Percentiles rank a stretch among this genome's conserved stretches.
phyloP scores from a whole-genome alignment of 345 rosid species.

The Orychophragmus violaceus region DNA sequence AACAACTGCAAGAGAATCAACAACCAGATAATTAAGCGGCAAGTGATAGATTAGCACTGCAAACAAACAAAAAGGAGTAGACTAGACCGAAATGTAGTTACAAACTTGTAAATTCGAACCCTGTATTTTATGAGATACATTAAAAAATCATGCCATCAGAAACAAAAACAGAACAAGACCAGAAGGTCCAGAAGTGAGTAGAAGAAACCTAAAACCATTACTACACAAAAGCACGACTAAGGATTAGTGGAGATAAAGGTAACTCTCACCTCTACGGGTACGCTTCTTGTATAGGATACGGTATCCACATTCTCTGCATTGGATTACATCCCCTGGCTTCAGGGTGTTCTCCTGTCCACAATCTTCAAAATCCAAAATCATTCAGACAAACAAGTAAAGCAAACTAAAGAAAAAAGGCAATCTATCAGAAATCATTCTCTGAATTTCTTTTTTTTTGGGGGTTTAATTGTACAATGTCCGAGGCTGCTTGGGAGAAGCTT shows the following conservation, averaged over 20 bases:
- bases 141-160: background rate
- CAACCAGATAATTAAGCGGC: background rate
- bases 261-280: conserved; percentile 61
- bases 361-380: conserved; percentile 29
- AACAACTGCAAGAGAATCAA: conserved; percentile 45
- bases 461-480: background rate
- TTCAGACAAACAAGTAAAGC: background rate
- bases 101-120: background rate
- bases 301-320: conserved; percentile 89
- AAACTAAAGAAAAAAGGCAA: background rate
- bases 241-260: background rate
- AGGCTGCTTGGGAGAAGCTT: conserved; percentile 21
- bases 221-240: background rate
- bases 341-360: conserved; percentile 75
- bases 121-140: too few relatives aligned
- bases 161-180: background rate
- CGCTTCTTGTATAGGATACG: conserved; percentile 94
- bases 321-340: conserved; percentile 77
- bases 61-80: background rate
- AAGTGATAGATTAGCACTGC: background rate
- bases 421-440: too few relatives aligned
- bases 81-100: background rate
- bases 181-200: background rate
- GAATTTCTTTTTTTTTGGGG: background rate
- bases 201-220: background rate